Evolutionary conservation across 805 yeast genomes (phyloP).

Genomic region (Schwanniomyces vanrijiae): DNA sequence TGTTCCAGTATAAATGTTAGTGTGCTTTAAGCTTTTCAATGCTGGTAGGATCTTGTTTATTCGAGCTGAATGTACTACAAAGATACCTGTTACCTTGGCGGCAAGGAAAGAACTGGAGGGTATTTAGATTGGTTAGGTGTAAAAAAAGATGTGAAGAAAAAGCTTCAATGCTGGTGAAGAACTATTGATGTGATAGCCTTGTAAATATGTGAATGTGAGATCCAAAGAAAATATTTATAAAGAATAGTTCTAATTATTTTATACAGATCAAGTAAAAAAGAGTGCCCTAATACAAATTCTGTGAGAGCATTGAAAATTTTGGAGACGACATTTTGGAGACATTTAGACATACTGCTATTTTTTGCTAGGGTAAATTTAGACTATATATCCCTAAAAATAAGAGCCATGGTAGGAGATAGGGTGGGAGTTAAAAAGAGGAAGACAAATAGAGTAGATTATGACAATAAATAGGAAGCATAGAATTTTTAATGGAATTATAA

Average conservation of each 20-base stretch:
- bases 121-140: background rate
- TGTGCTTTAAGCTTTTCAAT: background rate
- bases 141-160: background rate
- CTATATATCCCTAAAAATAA: background rate
- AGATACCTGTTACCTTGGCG: background rate
- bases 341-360: background rate
- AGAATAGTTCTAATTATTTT: background rate
- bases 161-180: background rate
- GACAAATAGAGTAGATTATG: background rate
- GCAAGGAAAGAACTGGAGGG: background rate
- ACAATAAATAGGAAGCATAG: too few species aligned
- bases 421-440: background rate
- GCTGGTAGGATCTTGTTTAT: background rate
- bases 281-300: background rate
- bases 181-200: background rate
- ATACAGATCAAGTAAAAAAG: background rate
- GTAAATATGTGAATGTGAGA: background rate
- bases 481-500: too few species aligned
- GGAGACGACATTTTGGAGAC: background rate
- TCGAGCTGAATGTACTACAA: background rate
- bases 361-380: background rate
- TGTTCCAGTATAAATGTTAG: background rate
- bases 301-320: background rate
- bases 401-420: background rate
- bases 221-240: background rate